phyloP scores from a whole-genome alignment of 2,329 filamentous ascomycete genomes.

The Thielaviopsis ethacetica region DNA sequence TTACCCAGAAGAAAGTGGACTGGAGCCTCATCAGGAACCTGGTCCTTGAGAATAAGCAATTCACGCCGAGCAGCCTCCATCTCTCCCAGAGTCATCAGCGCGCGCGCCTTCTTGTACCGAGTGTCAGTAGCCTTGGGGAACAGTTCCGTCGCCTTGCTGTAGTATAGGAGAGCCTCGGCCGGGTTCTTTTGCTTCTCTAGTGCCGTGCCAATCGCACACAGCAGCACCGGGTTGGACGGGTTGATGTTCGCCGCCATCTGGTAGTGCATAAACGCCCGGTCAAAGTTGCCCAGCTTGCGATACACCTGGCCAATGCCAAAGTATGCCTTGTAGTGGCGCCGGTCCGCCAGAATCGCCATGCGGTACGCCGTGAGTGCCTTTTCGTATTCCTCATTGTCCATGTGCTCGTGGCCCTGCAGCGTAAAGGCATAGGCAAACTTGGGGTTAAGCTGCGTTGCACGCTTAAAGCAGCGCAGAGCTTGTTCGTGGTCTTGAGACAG shows the following conservation, averaged over 20 bases:
- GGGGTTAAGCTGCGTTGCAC: constrained; percentile 78
- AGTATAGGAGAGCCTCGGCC: constrained; percentile 62
- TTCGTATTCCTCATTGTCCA: constrained; percentile 92
- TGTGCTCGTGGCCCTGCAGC: constrained; percentile 86
- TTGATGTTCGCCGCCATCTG: constrained; percentile 78
- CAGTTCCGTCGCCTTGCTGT: constrained; percentile 65
- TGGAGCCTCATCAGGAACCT: constrained; percentile 86
- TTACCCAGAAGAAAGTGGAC: constrained; percentile 90
- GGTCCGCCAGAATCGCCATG: constrained; percentile 69
- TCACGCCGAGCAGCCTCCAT: constrained; percentile 63
- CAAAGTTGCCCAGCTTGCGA: constrained; percentile 78
- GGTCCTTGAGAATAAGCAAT: constrained; percentile 72
- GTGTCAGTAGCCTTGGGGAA: constrained; percentile 69
- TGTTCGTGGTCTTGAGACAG: constrained; percentile 85
- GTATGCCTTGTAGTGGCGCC: constrained; percentile 94
- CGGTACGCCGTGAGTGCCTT: constrained; percentile 82
- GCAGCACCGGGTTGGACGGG: constrained; percentile 79
- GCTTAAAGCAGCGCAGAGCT: constrained; percentile 83
- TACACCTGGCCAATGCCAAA: constrained; percentile 76
- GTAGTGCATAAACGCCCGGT: constrained; percentile 85
- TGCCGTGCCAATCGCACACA: constrained; percentile 82
- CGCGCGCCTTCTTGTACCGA: constrained; percentile 83
- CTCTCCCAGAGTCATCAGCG: constrained; percentile 59
- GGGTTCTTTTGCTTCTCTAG: constrained; percentile 79
- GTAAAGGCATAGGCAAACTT: constrained; percentile 93